Percentiles rank a stretch among this genome's conserved stretches.
phyloP scores from a whole-genome alignment of 164 flowering plant species.

The Annona squamosa region DNA sequence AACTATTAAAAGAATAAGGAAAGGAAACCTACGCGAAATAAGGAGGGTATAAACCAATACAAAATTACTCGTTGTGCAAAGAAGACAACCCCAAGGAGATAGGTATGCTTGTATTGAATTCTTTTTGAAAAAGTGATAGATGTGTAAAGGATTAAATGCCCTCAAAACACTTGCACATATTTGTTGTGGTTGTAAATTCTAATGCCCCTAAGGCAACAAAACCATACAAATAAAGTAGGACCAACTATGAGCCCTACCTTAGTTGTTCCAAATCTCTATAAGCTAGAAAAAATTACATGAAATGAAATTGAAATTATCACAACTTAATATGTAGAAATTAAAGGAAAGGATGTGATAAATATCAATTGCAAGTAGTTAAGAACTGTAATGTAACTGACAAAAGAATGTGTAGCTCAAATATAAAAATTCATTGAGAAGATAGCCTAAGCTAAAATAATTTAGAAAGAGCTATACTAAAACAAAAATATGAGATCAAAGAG shows the following conservation, averaged over 20 bases:
- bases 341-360: constrained; percentile 5
- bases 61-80: constrained; percentile 81
- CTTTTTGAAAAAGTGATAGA: constrained; percentile 83
- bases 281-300: constrained; percentile 81
- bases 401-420: neutral
- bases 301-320: constrained; percentile 87
- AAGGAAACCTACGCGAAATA: neutral
- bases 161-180: constrained; percentile 64
- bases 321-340: constrained; percentile 67
- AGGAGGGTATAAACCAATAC: neutral
- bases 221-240: constrained; percentile 94
- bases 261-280: constrained; percentile 93
- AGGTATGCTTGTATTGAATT: constrained; percentile 85
- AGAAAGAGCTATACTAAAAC: neutral
- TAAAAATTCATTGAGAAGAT: neutral
- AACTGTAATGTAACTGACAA: neutral
- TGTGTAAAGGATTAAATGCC: constrained; percentile 91
- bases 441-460: neutral
- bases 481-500: no score
- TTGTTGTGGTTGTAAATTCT: constrained; percentile 86
- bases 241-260: constrained; percentile 94
- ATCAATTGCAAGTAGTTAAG: neutral
- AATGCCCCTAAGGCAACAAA: constrained; percentile 85
- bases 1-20: neutral
- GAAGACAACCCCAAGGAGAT: constrained; percentile 91